Evolutionary conservation across 768 basidiomycete genomes (phyloP).

Genomic region (Suillus plorans): DNA sequence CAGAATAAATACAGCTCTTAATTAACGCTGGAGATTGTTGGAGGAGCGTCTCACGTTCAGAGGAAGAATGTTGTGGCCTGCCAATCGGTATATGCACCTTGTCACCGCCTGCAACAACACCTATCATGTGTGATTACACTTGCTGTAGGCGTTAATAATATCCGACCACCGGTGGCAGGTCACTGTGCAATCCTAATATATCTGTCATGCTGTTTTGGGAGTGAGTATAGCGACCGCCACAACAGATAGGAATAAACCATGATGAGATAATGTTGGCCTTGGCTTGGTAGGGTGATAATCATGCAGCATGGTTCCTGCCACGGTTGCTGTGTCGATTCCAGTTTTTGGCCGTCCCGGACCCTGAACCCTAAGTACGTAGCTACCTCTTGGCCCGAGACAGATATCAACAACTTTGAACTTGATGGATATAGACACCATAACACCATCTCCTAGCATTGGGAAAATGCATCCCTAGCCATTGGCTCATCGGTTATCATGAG

Average conservation of each 20-base stretch:
- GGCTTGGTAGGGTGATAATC: no score
- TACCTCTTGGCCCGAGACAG: background rate
- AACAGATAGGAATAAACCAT: no score
- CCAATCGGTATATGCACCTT: background rate
- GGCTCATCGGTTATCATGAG: background rate
- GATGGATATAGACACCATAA: background rate
- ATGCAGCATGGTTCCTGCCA: no score
- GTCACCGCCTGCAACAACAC: background rate
- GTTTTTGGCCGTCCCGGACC: no score
- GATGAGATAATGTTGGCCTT: no score
- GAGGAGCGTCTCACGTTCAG: background rate
- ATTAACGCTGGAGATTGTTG: background rate
- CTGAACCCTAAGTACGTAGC: no score
- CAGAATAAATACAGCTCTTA: background rate
- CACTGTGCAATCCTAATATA: background rate
- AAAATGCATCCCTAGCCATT: background rate
- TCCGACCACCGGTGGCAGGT: background rate
- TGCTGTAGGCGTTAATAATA: background rate
- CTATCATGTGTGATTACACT: background rate
- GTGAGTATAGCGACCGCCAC: background rate
- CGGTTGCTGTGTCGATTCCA: no score
- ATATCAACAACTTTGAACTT: background rate
- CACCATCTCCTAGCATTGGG: background rate
- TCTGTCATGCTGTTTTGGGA: background rate
- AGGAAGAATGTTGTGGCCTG: background rate